A percentile compares a stretch with the other conserved stretches of the same genome.
Conservation (phyloP, 1,139 yeast species). For the Candida albicans region DNA sequence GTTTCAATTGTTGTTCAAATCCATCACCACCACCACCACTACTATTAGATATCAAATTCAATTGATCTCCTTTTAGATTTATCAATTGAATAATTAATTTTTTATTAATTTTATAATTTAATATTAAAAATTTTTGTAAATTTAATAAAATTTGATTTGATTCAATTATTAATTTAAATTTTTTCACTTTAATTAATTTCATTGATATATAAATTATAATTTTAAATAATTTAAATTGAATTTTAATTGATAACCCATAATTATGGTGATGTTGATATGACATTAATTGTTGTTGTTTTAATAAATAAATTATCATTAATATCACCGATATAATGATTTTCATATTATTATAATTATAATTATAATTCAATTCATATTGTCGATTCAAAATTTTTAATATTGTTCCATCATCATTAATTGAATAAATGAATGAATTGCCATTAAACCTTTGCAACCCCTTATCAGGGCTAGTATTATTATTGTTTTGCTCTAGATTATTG, state of each 20-base stretch:
- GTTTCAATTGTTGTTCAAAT: slow-evolving; percentile 18
- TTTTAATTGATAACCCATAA: neutral
- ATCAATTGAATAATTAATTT: slow-evolving; percentile 35
- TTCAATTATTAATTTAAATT: slow-evolving; percentile 26
- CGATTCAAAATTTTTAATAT: slow-evolving; percentile 18
- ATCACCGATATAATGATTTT: slow-evolving; percentile 21
- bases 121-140: slow-evolving; percentile 32
- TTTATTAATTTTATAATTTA: slow-evolving; percentile 42
- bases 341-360: slow-evolving; percentile 10
- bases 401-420: slow-evolving; percentile 18
- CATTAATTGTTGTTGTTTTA: slow-evolving; percentile 20
- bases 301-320: slow-evolving; percentile 24
- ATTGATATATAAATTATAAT: slow-evolving; percentile 33
- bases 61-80: slow-evolving; percentile 28
- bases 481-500: neutral
- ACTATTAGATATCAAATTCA: slow-evolving; percentile 24
- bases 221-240: slow-evolving; percentile 24
- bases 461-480: slow-evolving; percentile 9
- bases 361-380: slow-evolving; percentile 15
- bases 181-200: slow-evolving; percentile 29
- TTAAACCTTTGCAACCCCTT: too few relatives aligned
- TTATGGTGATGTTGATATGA: slow-evolving; percentile 4
- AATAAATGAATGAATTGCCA: slow-evolving; percentile 4
- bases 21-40: neutral
- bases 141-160: slow-evolving; percentile 25